Conservation (phyloP, 768 basidiomycete genomes). For the Xanthoconium stramineum region DNA sequence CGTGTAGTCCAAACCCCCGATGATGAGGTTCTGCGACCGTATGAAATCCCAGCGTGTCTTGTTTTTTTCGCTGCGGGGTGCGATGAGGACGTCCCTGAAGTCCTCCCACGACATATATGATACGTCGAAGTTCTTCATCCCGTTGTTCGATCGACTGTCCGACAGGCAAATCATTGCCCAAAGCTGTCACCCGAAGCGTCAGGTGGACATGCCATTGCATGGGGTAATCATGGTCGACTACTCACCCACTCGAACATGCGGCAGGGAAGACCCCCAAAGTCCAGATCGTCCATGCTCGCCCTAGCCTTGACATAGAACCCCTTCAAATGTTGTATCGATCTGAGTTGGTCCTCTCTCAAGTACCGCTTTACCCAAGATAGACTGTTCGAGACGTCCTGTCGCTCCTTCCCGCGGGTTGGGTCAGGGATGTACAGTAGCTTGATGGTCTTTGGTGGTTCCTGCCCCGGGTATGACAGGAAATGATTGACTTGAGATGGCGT, state of each 20-base stretch:
- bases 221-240: not conserved
- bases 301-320: not conserved
- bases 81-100: not conserved
- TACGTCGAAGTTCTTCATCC: not conserved
- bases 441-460: not conserved
- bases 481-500: not conserved
- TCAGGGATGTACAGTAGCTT: not conserved
- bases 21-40: not conserved
- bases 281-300: not conserved
- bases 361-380: not conserved
- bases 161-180: not conserved
- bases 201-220: not conserved
- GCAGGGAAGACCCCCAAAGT: not conserved
- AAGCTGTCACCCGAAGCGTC: not conserved
- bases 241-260: not conserved
- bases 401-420: not conserved
- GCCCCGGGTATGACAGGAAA: not conserved
- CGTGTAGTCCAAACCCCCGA: not conserved
- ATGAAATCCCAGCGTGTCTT: not conserved
- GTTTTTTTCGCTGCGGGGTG: not conserved
- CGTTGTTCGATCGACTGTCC: not conserved
- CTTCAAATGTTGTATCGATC: not conserved
- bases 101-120: not conserved
- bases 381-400: not conserved
- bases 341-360: not conserved